A percentile compares a stretch with the other conserved stretches of the same genome.
Evolutionary conservation across 345 rosid species (phyloP).

Genomic region (Citrus unshiu): DNA sequence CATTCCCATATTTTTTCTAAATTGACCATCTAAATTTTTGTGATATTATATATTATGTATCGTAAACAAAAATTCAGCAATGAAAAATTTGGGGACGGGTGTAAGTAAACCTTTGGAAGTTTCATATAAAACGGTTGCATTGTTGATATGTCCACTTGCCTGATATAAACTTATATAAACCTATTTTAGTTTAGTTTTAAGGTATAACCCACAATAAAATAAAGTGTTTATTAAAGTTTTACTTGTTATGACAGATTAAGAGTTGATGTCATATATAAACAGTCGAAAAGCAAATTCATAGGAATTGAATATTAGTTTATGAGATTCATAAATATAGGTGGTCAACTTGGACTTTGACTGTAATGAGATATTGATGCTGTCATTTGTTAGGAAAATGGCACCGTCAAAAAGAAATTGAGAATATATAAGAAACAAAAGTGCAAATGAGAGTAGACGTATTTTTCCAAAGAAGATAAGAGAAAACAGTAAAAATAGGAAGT

Average conservation of each 20-base stretch:
- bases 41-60: no score
- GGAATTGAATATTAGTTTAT: neutral
- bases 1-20: no score
- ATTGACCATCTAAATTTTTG: no score
- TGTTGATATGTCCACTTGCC: neutral
- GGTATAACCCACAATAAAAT: no score
- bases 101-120: neutral
- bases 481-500: neutral
- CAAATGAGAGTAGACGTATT: conserved; percentile 4
- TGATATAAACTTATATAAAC: neutral
- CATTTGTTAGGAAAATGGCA: neutral
- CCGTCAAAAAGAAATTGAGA: neutral
- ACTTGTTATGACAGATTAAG: no score
- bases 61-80: no score
- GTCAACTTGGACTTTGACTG: neutral
- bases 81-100: no score
- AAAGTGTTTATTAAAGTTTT: no score
- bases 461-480: conserved; percentile 14
- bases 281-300: neutral
- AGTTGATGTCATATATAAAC: no score
- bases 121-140: neutral
- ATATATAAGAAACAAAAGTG: conserved; percentile 3
- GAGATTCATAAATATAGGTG: neutral
- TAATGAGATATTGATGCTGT: neutral
- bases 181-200: no score